A percentile compares a stretch with the other conserved stretches of the same genome.
These are phyloP conservation scores for Starmerella gropengiesseri DNA, from an alignment of 805 yeast genomes.

Conservation along the genomic window DNA sequence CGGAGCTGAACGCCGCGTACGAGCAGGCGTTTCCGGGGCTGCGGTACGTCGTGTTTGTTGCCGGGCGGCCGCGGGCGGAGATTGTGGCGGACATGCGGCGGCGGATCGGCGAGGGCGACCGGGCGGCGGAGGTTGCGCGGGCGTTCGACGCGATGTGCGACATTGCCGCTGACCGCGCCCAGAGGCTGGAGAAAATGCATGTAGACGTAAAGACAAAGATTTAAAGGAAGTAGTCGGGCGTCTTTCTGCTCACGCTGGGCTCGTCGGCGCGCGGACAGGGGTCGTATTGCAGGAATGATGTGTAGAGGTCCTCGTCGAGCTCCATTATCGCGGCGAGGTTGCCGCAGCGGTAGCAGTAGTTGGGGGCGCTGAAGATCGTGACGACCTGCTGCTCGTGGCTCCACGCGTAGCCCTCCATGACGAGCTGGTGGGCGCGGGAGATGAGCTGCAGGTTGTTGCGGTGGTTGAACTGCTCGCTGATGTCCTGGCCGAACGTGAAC, in stretches of 20 bases:
- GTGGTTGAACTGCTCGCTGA: constrained; percentile 89
- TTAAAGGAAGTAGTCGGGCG: constrained; percentile 77
- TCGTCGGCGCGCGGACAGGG: constrained; percentile 96
- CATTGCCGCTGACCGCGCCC: constrained; percentile 69
- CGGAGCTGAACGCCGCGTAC: constrained; percentile 46
- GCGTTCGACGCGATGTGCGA: constrained; percentile 87
- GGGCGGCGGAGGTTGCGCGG: constrained; percentile 44
- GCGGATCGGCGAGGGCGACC: constrained; percentile 49
- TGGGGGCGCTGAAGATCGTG: constrained; percentile 90
- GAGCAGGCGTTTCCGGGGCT: constrained; percentile 60
- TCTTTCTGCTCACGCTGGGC: constrained; percentile 91
- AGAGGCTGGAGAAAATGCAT: constrained; percentile 1
- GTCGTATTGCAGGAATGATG: constrained; percentile 80
- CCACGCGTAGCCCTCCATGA: constrained; percentile 96
- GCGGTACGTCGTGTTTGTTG: constrained; percentile 79
- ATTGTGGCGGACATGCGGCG: constrained; percentile 53
- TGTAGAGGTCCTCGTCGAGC: constrained; percentile 85
- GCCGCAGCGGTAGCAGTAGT: constrained; percentile 95
- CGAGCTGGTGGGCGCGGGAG: constrained; percentile 94
- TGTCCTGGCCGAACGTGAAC: constrained; percentile 96
- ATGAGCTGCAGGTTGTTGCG: constrained; percentile 77
- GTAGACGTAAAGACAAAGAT: constrained; percentile 7
- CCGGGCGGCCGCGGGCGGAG: constrained; percentile 58
- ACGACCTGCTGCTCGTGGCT: constrained; percentile 89
- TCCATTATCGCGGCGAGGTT: constrained; percentile 98